Base-by-base conservation (phyloP, 1,284 basidiomycete genomes). In the Cystobasidiaceae sp. region DNA sequence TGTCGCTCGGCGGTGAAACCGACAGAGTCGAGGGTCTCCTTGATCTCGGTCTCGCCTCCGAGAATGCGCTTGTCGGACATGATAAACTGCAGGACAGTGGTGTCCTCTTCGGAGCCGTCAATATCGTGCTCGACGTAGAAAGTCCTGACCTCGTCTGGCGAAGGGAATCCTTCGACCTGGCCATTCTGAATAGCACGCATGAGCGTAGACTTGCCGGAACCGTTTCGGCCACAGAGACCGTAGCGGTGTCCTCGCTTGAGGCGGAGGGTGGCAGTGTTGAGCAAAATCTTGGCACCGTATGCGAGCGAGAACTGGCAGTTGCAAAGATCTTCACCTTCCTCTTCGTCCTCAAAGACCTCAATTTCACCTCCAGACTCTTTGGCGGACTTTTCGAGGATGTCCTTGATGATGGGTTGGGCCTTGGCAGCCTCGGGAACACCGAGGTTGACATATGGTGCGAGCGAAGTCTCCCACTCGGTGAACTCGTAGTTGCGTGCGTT, bases 231-330 rank as follows among this genome's bases (percentile, higher is more conserved):
- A 79, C 91, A 93, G 52, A 97, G 87, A 86, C 93, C 93, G 80
- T 97, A 97, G 77, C 93, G 92, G 82, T 96, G 90, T 68, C 93
- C 93, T 81, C 93, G 92, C 85, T 96, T 97, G 78, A 97, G 87
- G 77, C 93, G 91, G 78, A 97, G 89, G 70, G 83, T 88, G 70
- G 93, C 93, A 59, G 92, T 94, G 83, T 97, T 96, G 77, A 97
- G 86, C 74, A 97, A 80, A 75, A 97, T 97, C 85, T 97, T 96
- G 77, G 93, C 93, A 87, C 93, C 93, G 78, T 97, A 97, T 68
- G 93, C 93, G 69, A 96, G 85, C 66, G 91, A 94, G 85, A 93
- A 96, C 79, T 93, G 91, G 84, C 89, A 93, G 84, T 97, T 94
- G 83, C 93, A 96, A 75, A 97, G 84, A 77, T 94, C 90, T 80